phyloP scores from a whole-genome alignment of 768 basidiomycete species.

The Sarcodon aspratus region DNA sequence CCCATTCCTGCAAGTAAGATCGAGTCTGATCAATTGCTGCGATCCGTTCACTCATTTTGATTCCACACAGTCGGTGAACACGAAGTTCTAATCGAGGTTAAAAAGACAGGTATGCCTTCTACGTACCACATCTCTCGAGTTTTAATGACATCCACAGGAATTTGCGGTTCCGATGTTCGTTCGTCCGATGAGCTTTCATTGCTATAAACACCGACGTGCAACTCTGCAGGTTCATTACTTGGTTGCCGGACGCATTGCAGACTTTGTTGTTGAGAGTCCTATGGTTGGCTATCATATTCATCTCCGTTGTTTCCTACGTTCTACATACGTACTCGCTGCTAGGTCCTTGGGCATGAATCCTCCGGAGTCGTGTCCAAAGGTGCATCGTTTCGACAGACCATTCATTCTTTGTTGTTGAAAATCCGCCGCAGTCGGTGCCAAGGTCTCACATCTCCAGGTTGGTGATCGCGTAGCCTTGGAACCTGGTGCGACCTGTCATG shows the following conservation, averaged over 20 bases:
- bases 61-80: conserved; percentile 41
- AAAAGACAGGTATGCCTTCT: conserved; percentile 68
- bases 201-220: conserved; percentile 3
- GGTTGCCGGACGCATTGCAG: conserved; percentile 67
- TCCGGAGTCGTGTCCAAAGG: conserved; percentile 68
- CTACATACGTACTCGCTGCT: conserved; percentile 3
- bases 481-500: conserved; percentile 78
- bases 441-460: conserved; percentile 63
- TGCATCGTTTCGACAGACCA: conserved; percentile 12
- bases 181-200: conserved; percentile 6
- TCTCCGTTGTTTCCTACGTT: background rate
- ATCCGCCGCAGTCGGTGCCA: conserved; percentile 46
- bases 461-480: conserved; percentile 91
- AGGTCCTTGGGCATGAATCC: conserved; percentile 94
- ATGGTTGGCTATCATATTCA: conserved; percentile 66
- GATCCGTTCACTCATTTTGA: background rate
- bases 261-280: conserved; percentile 69
- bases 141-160: conserved; percentile 36
- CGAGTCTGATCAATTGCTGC: conserved; percentile 1
- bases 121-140: background rate
- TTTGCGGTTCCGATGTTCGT: conserved; percentile 81
- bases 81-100: conserved; percentile 82
- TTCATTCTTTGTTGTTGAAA: background rate
- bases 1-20: conserved; percentile 57
- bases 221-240: conserved; percentile 60